A percentile compares a stretch with the other conserved stretches of the same genome.
These are phyloP conservation scores for Galerina sulciceps DNA, from an alignment of 768 basidiomycete genomes.

Conservation along the genomic window DNA sequence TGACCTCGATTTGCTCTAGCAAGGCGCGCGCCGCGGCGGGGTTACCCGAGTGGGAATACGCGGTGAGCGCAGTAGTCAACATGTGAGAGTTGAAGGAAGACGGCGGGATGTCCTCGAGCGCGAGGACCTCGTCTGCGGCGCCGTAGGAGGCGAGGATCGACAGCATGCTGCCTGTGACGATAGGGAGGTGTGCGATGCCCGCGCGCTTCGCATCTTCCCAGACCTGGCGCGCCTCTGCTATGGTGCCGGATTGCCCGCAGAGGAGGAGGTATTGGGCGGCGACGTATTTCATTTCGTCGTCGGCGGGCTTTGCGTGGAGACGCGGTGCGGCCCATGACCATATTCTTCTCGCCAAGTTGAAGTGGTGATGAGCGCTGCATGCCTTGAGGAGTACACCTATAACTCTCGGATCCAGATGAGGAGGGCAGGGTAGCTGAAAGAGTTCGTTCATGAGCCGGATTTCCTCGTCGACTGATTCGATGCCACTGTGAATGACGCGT, in stretches of 20 bases:
- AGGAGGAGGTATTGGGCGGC: too few species aligned
- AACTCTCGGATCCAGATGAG: slow-evolving; percentile 25
- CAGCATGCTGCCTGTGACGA: slow-evolving; percentile 27
- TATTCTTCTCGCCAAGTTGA: slow-evolving; percentile 22
- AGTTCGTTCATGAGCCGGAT: slow-evolving; percentile 22
- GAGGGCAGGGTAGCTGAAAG: slow-evolving; percentile 25
- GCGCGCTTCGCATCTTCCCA: too few species aligned
- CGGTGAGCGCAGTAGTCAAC: slow-evolving; percentile 27
- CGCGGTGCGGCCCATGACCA: slow-evolving; percentile 19
- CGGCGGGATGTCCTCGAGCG: slow-evolving; percentile 26
- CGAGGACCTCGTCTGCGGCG: slow-evolving; percentile 22
- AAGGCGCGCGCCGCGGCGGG: slow-evolving; percentile 26
- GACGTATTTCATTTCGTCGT: slow-evolving; percentile 19
- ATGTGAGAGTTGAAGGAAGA: slow-evolving; percentile 29
- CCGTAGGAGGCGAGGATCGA: slow-evolving; percentile 23
- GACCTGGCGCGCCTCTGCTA: too few species aligned
- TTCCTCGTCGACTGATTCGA: too few species aligned
- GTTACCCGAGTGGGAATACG: slow-evolving; percentile 27
- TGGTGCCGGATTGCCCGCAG: too few species aligned
- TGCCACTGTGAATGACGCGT: too few species aligned
- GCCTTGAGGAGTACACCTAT: slow-evolving; percentile 26
- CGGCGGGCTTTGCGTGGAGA: not conserved
- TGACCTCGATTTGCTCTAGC: slow-evolving; percentile 25
- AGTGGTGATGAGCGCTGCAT: slow-evolving; percentile 24
- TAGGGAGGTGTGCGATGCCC: slow-evolving; percentile 24